Conservation (phyloP, 139 green algal species). For the Chlorella sp. region DNA sequence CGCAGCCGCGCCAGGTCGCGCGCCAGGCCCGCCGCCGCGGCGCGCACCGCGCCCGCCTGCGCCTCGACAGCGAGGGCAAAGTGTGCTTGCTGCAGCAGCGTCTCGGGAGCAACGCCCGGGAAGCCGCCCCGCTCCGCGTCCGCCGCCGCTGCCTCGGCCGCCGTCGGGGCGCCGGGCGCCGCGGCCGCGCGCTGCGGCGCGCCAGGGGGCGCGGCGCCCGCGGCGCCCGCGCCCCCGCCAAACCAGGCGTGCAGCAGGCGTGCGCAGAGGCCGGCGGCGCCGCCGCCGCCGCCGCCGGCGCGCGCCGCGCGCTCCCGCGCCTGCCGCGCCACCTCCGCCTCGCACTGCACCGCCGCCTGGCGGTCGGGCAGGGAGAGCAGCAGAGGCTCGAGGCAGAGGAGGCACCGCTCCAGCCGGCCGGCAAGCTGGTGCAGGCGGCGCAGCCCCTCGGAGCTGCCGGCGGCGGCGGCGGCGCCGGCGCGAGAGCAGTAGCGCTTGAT, state of each 20-base stretch:
- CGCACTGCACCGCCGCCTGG: not conserved
- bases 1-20: not conserved
- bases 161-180: not conserved
- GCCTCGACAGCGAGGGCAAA: slow-evolving; percentile 23
- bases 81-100: slow-evolving; percentile 23
- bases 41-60: not conserved
- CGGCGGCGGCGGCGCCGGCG: not conserved
- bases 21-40: not conserved
- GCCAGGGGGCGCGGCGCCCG: too few relatives aligned
- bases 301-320: not conserved
- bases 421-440: slow-evolving; percentile 16
- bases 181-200: too few relatives aligned
- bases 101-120: not conserved
- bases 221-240: not conserved
- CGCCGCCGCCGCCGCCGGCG: not conserved
- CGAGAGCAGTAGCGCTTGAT: slow-evolving; percentile 13
- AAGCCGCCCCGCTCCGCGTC: not conserved
- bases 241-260: slow-evolving; percentile 11
- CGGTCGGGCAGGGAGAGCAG: slow-evolving; percentile 22
- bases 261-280: not conserved
- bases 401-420: not conserved
- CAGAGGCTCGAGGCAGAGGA: slow-evolving; percentile 21
- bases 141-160: not conserved
- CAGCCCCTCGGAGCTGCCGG: too few relatives aligned
- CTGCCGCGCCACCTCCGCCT: not conserved